Percentiles rank a stretch among this genome's conserved stretches.
Evolutionary conservation across 1,284 basidiomycete genomes (phyloP).

Genomic region (Anthracocystis walkeri): DNA sequence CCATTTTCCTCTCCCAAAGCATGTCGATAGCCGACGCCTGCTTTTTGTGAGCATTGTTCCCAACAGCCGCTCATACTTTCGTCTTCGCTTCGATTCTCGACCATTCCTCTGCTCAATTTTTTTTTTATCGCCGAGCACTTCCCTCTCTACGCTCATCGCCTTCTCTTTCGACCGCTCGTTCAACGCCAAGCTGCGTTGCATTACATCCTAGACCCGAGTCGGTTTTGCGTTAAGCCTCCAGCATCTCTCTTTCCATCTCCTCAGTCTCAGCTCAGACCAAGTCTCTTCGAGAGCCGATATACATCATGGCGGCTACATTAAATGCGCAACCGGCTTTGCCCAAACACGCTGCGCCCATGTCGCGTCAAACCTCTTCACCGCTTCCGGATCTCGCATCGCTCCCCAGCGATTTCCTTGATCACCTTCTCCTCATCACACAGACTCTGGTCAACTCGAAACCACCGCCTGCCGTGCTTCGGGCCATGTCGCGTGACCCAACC

Average conservation of each 20-base stretch:
- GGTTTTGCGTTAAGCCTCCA: neutral
- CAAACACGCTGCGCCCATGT: slow-evolving; percentile 27
- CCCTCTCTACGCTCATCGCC: neutral
- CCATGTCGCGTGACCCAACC: slow-evolving; percentile 46
- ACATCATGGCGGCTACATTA: slow-evolving; percentile 36
- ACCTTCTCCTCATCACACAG: slow-evolving; percentile 61
- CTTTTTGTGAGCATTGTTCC: neutral
- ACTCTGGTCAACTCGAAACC: slow-evolving; percentile 54
- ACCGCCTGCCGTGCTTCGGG: slow-evolving; percentile 40
- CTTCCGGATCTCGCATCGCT: slow-evolving; percentile 54
- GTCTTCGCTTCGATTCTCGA: neutral
- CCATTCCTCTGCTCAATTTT: slow-evolving; percentile 14
- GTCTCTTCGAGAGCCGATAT: neutral
- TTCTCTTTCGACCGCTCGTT: neutral
- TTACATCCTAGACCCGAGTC: neutral
- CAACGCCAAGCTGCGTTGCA: neutral
- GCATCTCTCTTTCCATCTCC: no score
- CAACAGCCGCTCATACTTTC: neutral
- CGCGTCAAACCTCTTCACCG: slow-evolving; percentile 56
- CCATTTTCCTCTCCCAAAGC: slow-evolving; percentile 3
- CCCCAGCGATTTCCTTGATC: slow-evolving; percentile 62
- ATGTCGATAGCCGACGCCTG: slow-evolving; percentile 4
- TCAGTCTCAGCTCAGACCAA: neutral
- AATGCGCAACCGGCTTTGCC: slow-evolving; percentile 36
- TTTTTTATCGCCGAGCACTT: neutral